These are phyloP conservation scores for Russula griseocarnosa DNA, from an alignment of 768 basidiomycete species.

Conservation along the genomic window DNA sequence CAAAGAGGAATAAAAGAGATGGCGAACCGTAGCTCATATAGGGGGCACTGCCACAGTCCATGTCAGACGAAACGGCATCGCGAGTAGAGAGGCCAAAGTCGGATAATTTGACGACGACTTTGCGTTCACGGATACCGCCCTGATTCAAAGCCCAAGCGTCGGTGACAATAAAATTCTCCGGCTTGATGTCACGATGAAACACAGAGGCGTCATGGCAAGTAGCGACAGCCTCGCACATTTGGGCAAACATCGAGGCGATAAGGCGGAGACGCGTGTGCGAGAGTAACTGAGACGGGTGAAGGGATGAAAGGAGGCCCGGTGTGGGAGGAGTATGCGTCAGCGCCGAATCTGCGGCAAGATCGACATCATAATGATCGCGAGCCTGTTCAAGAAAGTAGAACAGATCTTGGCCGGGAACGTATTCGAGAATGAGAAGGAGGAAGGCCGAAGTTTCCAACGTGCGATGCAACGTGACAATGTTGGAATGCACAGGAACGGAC, in stretches of 20 bases:
- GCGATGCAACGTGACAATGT: slow-evolving; percentile 92
- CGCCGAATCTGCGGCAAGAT: slow-evolving; percentile 35
- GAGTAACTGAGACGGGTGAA: slow-evolving; percentile 74
- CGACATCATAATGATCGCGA: slow-evolving; percentile 74
- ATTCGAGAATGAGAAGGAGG: slow-evolving; percentile 89
- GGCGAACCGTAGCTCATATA: slow-evolving; percentile 95
- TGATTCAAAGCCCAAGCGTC: slow-evolving; percentile 61
- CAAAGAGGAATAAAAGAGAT: not conserved
- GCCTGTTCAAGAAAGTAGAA: slow-evolving; percentile 98
- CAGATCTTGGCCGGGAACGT: slow-evolving; percentile 93
- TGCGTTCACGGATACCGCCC: slow-evolving; percentile 64
- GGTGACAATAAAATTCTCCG: slow-evolving; percentile 96
- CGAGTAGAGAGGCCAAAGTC: slow-evolving; percentile 96
- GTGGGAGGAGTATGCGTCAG: slow-evolving; percentile 81
- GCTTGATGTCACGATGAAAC: slow-evolving; percentile 97
- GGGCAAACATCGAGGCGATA: slow-evolving; percentile 94
- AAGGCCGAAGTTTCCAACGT: slow-evolving; percentile 91
- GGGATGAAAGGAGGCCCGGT: slow-evolving; percentile 83
- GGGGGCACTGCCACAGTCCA: slow-evolving; percentile 97
- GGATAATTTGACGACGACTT: slow-evolving; percentile 92
- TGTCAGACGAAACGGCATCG: slow-evolving; percentile 84
- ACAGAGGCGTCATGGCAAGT: slow-evolving; percentile 89
- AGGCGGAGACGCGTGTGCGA: slow-evolving; percentile 84
- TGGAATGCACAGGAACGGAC: slow-evolving; percentile 81
- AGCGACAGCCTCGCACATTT: slow-evolving; percentile 98